phyloP scores from a whole-genome alignment of 2,329 filamentous ascomycete species.

The Talaromyces sp. region DNA sequence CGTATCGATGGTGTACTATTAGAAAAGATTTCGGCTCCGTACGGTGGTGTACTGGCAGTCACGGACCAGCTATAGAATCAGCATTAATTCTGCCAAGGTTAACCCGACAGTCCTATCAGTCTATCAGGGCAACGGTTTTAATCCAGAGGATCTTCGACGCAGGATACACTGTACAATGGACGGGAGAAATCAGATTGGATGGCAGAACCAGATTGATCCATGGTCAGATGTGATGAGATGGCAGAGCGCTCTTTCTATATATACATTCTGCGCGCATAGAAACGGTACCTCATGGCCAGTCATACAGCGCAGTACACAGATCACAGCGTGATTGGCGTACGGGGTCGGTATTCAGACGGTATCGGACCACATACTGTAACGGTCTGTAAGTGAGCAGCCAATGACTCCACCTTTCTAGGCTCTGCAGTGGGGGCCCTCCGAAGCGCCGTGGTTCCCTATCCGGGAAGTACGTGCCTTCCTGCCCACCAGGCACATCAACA shows the following conservation, averaged over 20 bases:
- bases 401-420: background rate
- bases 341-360: background rate
- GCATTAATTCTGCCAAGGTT: background rate
- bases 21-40: background rate
- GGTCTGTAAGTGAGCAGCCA: constrained; percentile 1
- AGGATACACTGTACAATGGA: background rate
- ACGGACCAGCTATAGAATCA: background rate
- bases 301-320: background rate
- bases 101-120: background rate
- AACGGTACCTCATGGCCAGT: background rate
- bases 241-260: constrained; percentile 2
- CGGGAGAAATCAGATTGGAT: background rate
- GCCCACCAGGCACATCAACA: background rate
- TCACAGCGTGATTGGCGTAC: background rate
- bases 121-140: background rate
- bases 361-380: constrained; percentile 3
- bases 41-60: background rate
- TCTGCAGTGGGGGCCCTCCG: background rate
- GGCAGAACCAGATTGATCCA: background rate
- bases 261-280: background rate
- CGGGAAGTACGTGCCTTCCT: constrained; percentile 4
- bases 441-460: constrained; percentile 11
- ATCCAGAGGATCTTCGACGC: background rate
- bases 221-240: background rate
- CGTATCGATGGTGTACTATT: background rate